These are phyloP conservation scores for Calonectria honghensis DNA, from an alignment of 2,329 filamentous ascomycete species.

Conservation along the genomic window DNA sequence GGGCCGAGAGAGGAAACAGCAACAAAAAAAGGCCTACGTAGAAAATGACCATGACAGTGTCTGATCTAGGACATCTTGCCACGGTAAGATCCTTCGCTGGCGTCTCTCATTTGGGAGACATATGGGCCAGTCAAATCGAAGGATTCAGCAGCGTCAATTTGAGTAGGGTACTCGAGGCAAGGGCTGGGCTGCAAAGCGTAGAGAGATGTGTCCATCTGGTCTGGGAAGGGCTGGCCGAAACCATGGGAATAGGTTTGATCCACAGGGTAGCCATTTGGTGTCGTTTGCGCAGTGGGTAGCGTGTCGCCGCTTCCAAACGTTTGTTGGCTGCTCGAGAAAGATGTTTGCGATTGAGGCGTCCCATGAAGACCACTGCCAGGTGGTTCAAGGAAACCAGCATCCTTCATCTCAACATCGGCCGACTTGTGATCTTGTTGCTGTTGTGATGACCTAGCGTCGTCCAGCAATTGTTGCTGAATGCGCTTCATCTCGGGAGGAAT, in stretches of 20 bases:
- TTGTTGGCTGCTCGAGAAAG: neutral
- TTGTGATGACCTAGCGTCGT: neutral
- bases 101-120: neutral
- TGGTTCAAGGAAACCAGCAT: neutral
- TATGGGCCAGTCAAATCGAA: constrained; percentile 22
- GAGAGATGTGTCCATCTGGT: neutral
- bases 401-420: neutral
- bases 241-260: neutral
- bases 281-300: neutral
- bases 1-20: neutral
- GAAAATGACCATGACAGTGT: neutral
- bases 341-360: neutral
- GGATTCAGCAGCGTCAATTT: neutral
- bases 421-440: neutral
- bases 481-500: constrained; percentile 34
- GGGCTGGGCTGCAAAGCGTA: constrained; percentile 9
- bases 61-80: neutral
- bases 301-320: neutral
- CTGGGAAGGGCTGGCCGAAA: neutral
- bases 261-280: constrained; percentile 2
- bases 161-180: neutral
- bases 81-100: neutral
- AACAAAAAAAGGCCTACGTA: neutral
- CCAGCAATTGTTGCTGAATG: constrained; percentile 25
- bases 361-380: neutral